These are phyloP conservation scores for Diddensiella caesifluorescens DNA, from an alignment of 805 yeast species.

Conservation along the genomic window DNA sequence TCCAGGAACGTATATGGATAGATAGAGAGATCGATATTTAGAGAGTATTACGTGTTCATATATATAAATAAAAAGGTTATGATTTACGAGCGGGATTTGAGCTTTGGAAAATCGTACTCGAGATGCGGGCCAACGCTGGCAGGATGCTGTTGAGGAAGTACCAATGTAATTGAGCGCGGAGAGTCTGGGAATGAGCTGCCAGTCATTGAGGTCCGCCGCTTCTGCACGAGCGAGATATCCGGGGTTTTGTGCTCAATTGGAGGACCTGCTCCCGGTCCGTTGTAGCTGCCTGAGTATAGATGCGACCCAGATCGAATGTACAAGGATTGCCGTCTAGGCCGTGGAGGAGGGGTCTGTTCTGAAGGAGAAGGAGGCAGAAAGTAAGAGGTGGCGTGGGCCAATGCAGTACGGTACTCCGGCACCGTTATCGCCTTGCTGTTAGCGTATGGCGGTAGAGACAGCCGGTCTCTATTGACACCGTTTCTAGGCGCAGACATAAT, in stretches of 20 bases:
- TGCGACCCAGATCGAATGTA: constrained; percentile 14
- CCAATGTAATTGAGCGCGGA: constrained; percentile 2
- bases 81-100: neutral
- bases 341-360: constrained; percentile 2
- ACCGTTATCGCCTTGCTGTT: no score
- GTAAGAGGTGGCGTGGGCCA: no score
- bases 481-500: no score
- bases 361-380: constrained; percentile 3
- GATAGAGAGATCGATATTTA: no score
- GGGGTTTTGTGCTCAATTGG: no score
- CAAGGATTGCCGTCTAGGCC: constrained; percentile 16
- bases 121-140: neutral
- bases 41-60: no score
- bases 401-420: neutral
- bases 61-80: no score
- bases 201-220: neutral
- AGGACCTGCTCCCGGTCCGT: neutral
- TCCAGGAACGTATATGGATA: no score
- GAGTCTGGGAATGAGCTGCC: neutral
- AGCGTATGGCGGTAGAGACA: constrained; percentile 2
- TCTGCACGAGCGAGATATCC: neutral
- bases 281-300: constrained; percentile 5
- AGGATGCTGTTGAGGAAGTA: constrained; percentile 3
- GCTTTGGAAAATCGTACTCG: constrained; percentile 4
- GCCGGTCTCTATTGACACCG: no score